A percentile compares a stretch with the other conserved stretches of the same genome.
phyloP scores from a whole-genome alignment of 225 moss, liverwort and hornwort species.

The Bryoerythrophyllum caledonicum region DNA sequence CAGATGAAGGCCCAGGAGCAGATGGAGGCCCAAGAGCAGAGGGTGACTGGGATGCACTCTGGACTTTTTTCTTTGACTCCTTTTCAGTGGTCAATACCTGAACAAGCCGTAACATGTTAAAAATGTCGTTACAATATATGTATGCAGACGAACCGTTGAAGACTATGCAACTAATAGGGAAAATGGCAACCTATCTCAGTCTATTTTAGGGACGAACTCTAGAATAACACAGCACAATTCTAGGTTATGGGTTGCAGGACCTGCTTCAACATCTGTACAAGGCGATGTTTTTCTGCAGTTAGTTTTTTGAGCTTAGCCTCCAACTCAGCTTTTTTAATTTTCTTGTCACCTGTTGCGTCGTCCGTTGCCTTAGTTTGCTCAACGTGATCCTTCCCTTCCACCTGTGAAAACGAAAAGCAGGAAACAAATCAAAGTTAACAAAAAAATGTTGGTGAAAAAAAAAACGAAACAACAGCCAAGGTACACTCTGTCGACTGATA shows the following conservation, averaged over 20 bases:
- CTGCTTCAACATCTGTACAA: conserved; percentile 95
- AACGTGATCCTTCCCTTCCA: conserved; percentile 34
- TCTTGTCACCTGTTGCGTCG: conserved; percentile 47
- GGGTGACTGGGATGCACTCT: conserved; percentile 56
- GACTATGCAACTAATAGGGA: conserved; percentile 18
- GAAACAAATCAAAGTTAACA: conserved; percentile 9
- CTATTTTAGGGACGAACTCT: conserved; percentile 7
- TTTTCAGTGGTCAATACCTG: conserved; percentile 88
- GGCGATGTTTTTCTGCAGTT: conserved; percentile 87
- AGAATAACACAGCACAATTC: conserved; percentile 32
- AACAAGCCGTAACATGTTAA: conserved; percentile 46
- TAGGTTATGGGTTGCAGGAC: conserved; percentile 50
- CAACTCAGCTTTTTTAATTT: conserved; percentile 55
- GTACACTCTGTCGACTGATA: not conserved
- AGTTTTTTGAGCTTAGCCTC: conserved; percentile 80
- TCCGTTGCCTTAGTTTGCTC: conserved; percentile 28
- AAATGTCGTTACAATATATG: conserved; percentile 13
- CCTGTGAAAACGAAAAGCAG: conserved; percentile 34
- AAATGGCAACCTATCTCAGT: conserved; percentile 18
- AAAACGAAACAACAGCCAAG: not conserved
- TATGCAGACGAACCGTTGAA: conserved; percentile 13
- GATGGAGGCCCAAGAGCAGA: conserved; percentile 44
- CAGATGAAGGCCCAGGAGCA: conserved; percentile 47
- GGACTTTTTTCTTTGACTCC: conserved; percentile 77
- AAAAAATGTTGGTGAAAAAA: not conserved